Conservation (phyloP, 2,329 filamentous ascomycete species). For the Akanthomyces dipterigenus region DNA sequence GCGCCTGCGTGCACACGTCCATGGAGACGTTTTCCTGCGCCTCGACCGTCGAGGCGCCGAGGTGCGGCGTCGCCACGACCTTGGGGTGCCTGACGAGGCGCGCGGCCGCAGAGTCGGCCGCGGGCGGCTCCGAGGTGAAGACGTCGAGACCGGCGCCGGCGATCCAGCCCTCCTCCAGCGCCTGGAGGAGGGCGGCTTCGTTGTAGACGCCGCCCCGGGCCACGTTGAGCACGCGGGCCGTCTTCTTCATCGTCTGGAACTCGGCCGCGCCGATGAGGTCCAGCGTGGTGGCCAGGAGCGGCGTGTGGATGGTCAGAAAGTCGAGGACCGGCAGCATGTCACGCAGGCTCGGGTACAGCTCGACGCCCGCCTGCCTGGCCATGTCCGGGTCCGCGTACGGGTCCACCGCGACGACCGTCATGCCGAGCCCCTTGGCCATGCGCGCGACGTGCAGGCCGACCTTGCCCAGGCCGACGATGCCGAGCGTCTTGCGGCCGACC, state of each 20-base stretch:
- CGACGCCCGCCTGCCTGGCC: constrained; percentile 60
- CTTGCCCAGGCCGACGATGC: constrained; percentile 75
- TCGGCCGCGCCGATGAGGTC: constrained; percentile 65
- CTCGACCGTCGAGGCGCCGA: constrained; percentile 74
- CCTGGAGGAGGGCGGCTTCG: constrained; percentile 63
- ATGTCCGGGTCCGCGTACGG: constrained; percentile 72
- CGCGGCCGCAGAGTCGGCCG: constrained; percentile 46
- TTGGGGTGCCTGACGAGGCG: constrained; percentile 61
- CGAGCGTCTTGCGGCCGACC: constrained; percentile 69
- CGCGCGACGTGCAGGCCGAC: constrained; percentile 74
- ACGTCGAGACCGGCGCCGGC: constrained; percentile 75
- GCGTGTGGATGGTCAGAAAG: constrained; percentile 77
- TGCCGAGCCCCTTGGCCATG: constrained; percentile 70
- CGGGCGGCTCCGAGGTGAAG: constrained; percentile 67
- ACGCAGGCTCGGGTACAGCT: constrained; percentile 47
- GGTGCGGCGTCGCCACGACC: constrained; percentile 71
- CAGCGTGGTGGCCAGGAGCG: constrained; percentile 68
- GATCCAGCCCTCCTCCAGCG: constrained; percentile 63
- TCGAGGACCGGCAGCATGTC: constrained; percentile 61
- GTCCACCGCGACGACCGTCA: constrained; percentile 68
- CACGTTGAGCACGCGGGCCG: constrained; percentile 70
- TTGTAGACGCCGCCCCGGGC: constrained; percentile 76
- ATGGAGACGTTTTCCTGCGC: constrained; percentile 79
- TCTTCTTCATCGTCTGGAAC: constrained; percentile 63
- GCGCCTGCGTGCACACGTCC: constrained; percentile 75